Percentiles rank a stretch among this genome's conserved stretches.
Evolutionary conservation across 164 flowering plant species (phyloP).

Genomic region (Amborella trichopoda): DNA sequence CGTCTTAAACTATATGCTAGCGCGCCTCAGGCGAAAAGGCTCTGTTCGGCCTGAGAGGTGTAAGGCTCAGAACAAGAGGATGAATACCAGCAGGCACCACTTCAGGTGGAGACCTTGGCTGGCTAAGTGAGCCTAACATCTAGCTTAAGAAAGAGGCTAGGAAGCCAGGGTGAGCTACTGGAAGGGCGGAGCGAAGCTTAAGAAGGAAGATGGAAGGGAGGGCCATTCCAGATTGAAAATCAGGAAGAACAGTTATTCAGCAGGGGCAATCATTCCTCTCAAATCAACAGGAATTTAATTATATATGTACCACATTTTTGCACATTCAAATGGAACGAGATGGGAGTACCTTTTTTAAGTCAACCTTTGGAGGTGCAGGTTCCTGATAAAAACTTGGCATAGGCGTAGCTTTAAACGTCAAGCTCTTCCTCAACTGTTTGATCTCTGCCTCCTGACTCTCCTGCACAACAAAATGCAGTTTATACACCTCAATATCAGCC

Average conservation of each 20-base stretch:
- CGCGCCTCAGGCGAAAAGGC: too few relatives aligned
- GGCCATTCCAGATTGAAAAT: neutral
- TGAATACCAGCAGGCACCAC: too few relatives aligned
- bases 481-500: neutral
- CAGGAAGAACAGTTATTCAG: neutral
- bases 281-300: too few relatives aligned
- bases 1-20: too few relatives aligned
- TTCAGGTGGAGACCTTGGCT: too few relatives aligned
- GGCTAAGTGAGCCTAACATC: too few relatives aligned
- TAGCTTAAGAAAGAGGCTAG: too few relatives aligned
- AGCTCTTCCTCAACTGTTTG: constrained; percentile 63
- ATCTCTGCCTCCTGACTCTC: constrained; percentile 73
- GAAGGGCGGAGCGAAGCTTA: neutral
- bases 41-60: too few relatives aligned
- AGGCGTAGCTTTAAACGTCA: constrained; percentile 79
- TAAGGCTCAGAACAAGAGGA: too few relatives aligned
- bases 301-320: too few relatives aligned
- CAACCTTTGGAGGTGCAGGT: constrained; percentile 63
- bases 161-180: neutral
- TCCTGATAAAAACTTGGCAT: constrained; percentile 89
- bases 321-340: neutral
- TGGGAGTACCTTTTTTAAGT: constrained; percentile 61
- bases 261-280: too few relatives aligned
- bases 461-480: constrained; percentile 18
- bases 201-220: neutral